Conservation (phyloP, 805 yeast species). For the Saturnispora hagleri region DNA sequence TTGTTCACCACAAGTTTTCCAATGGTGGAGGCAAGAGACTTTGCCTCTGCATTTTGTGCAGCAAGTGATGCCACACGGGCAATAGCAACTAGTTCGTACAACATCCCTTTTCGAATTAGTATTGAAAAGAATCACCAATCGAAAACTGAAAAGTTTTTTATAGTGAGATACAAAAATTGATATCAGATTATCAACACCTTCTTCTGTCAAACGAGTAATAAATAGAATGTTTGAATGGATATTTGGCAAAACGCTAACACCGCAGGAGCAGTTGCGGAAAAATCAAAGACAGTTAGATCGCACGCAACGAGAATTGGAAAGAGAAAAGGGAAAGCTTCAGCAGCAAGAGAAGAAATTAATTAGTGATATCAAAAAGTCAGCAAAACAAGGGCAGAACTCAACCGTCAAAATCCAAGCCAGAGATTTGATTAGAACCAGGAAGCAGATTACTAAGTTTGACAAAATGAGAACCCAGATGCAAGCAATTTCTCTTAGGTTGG, state of each 20-base stretch:
- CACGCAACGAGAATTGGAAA: conserved; percentile 84
- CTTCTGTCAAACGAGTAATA: neutral
- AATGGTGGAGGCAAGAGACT: conserved; percentile 47
- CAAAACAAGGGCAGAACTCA: conserved; percentile 79
- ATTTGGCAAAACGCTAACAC: conserved; percentile 87
- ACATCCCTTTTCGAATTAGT: conserved; percentile 38
- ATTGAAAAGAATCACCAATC: neutral
- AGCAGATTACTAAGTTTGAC: conserved; percentile 77
- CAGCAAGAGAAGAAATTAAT: conserved; percentile 85
- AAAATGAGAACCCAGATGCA: conserved; percentile 92
- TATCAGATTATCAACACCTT: neutral
- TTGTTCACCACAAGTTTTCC: conserved; percentile 78
- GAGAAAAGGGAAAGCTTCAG: conserved; percentile 82
- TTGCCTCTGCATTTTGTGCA: conserved; percentile 49
- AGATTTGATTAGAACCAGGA: conserved; percentile 83
- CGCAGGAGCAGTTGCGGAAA: conserved; percentile 89
- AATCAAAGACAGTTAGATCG: conserved; percentile 93
- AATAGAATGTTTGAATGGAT: conserved; percentile 77
- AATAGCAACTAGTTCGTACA: conserved; percentile 83
- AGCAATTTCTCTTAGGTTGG: conserved; percentile 86
- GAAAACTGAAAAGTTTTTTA: neutral
- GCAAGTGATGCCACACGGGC: conserved; percentile 66
- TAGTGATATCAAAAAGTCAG: conserved; percentile 81
- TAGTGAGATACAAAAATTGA: neutral
- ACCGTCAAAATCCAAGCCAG: conserved; percentile 94